A percentile compares a stretch with the other conserved stretches of the same genome.
These are phyloP conservation scores for Apiospora pterosperma DNA, from an alignment of 2,329 filamentous ascomycete genomes.

Conservation along the genomic window DNA sequence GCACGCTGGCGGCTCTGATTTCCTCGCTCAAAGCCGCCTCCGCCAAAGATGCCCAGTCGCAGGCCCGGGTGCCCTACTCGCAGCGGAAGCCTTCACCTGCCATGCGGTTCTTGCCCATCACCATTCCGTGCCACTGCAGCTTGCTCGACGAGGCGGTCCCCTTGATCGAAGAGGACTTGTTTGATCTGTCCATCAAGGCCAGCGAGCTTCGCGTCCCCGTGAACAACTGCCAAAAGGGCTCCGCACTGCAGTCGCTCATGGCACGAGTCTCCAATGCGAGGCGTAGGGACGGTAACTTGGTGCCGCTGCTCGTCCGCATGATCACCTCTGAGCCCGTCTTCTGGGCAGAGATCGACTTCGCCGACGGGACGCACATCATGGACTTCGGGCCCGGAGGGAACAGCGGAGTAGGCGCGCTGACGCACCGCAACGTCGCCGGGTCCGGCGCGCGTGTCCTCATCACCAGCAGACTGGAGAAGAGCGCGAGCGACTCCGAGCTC, in stretches of 20 bases:
- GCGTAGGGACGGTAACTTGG: slow-evolving; percentile 8
- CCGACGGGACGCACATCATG: slow-evolving; percentile 27
- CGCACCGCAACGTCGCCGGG: slow-evolving; percentile 24
- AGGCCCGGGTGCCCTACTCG: slow-evolving; percentile 27
- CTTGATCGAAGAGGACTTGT: slow-evolving; percentile 16
- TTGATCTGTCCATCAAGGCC: slow-evolving; percentile 17
- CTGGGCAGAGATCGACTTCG: slow-evolving; percentile 22
- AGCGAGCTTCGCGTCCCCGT: slow-evolving; percentile 43
- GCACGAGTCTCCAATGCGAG: slow-evolving; percentile 18
- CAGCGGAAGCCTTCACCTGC: slow-evolving; percentile 24
- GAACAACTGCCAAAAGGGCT: slow-evolving; percentile 13
- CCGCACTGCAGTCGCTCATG: slow-evolving; percentile 22
- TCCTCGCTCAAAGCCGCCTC: slow-evolving; percentile 22
- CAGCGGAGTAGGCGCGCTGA: slow-evolving; percentile 25
- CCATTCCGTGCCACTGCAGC: slow-evolving; percentile 35
- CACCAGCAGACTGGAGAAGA: slow-evolving; percentile 15
- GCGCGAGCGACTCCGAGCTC: slow-evolving; percentile 15
- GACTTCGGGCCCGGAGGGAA: slow-evolving; percentile 28
- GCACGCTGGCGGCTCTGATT: slow-evolving; percentile 9
- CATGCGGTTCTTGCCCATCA: slow-evolving; percentile 34
- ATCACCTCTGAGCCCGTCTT: slow-evolving; percentile 22
- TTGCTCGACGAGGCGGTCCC: slow-evolving; percentile 26
- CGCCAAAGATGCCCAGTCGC: slow-evolving; percentile 15
- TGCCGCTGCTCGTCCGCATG: slow-evolving; percentile 22
- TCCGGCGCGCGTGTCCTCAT: slow-evolving; percentile 28